Percentiles rank a stretch among this genome's conserved stretches.
Evolutionary conservation across 179 eudicot genomes (phyloP).

Genomic region (Drosera spatulata): DNA sequence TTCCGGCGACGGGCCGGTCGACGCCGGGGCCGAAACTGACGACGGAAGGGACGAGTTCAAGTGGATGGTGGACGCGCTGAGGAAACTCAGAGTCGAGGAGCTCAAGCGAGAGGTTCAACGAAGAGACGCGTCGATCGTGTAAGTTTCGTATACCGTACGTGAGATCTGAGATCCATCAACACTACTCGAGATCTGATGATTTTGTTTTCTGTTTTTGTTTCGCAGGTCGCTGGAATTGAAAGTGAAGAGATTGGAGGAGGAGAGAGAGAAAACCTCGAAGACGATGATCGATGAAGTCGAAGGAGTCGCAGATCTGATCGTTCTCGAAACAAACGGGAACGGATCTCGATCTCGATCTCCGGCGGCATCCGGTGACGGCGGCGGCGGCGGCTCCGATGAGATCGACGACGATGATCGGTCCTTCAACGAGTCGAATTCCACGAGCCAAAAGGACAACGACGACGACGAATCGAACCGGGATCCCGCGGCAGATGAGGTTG

Average conservation of each 20-base stretch:
- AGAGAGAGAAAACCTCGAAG: constrained; percentile 18
- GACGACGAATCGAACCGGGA: constrained; percentile 4
- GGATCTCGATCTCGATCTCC: constrained; percentile 16
- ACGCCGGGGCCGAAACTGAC: constrained; percentile 4
- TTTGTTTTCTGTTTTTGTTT: neutral
- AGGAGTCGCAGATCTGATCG: constrained; percentile 18
- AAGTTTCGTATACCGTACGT: constrained; percentile 1
- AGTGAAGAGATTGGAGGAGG: constrained; percentile 32
- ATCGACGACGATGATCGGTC: constrained; percentile 21
- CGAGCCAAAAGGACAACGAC: constrained; percentile 6
- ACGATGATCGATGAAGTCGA: neutral
- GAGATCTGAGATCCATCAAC: neutral
- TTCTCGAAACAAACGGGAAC: constrained; percentile 1
- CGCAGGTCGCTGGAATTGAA: constrained; percentile 37
- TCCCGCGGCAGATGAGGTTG: constrained; percentile 1
- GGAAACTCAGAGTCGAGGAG: constrained; percentile 34
- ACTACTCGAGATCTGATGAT: no score
- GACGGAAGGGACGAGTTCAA: constrained; percentile 2
- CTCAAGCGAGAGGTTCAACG: constrained; percentile 31
- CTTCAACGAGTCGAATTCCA: constrained; percentile 36
- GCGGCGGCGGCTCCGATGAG: constrained; percentile 6
- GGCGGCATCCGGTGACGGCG: constrained; percentile 11
- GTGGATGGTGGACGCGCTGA: constrained; percentile 29
- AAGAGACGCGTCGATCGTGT: constrained; percentile 45
- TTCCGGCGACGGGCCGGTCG: neutral